A percentile compares a stretch with the other conserved stretches of the same genome.
Evolutionary conservation across 306 rosid genomes (phyloP).

Genomic region (apple (Malus domestica)): DNA sequence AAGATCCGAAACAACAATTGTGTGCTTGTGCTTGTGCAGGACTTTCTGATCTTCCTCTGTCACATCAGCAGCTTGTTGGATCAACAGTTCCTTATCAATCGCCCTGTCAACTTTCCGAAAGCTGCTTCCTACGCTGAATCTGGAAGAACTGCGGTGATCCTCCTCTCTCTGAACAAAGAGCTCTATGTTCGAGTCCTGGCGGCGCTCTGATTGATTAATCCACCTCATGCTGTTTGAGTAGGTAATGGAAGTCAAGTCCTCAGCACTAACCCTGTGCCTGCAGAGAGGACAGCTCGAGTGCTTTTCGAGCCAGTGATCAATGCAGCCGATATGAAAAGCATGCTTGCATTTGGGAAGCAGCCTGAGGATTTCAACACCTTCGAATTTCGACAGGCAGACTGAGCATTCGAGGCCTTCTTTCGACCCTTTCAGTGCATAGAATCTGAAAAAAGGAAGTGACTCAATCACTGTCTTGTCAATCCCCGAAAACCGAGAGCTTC

Average conservation of each 20-base stretch:
- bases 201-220: slow-evolving; percentile 32
- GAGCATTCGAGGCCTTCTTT: slow-evolving; percentile 85
- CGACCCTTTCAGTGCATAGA: slow-evolving; percentile 77
- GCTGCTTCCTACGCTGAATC: slow-evolving; percentile 82
- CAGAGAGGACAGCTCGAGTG: slow-evolving; percentile 96
- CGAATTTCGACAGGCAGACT: slow-evolving; percentile 77
- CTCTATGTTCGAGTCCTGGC: slow-evolving; percentile 64
- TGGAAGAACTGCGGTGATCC: slow-evolving; percentile 51
- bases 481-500: slow-evolving; percentile 71
- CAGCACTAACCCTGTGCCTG: slow-evolving; percentile 55
- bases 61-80: slow-evolving; percentile 12
- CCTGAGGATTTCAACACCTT: slow-evolving; percentile 71
- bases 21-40: slow-evolving; percentile 68
- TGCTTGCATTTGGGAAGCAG: slow-evolving; percentile 84
- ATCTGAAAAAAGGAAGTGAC: slow-evolving; percentile 89
- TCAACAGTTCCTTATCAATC: slow-evolving; percentile 28
- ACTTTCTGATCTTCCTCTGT: slow-evolving; percentile 19
- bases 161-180: slow-evolving; percentile 84
- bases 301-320: slow-evolving; percentile 85
- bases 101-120: slow-evolving; percentile 49
- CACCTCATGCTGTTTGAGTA: slow-evolving; percentile 62
- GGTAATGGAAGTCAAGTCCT: slow-evolving; percentile 46
- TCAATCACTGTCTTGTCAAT: slow-evolving; percentile 77
- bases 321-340: slow-evolving; percentile 84
- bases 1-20: slow-evolving; percentile 65